Evolutionary conservation across 345 rosid genomes (phyloP).

Genomic region (Diplotaxis tenuifolia): DNA sequence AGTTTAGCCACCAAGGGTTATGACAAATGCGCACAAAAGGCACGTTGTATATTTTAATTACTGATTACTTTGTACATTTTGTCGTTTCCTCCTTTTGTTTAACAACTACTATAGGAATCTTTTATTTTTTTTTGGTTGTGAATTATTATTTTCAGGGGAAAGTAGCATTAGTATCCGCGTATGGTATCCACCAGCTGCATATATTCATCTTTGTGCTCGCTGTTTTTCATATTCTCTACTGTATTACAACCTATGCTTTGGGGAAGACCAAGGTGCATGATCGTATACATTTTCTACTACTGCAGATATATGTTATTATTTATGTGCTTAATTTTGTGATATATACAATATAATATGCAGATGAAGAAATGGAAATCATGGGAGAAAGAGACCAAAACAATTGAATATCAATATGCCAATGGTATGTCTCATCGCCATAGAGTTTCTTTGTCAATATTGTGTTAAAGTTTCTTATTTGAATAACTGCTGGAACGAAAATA

Average conservation of each 20-base stretch:
- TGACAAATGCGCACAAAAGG: slow-evolving; percentile 48
- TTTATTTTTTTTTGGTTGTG: neutral
- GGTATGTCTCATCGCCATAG: slow-evolving; percentile 44
- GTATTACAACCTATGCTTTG: slow-evolving; percentile 56
- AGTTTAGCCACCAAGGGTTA: slow-evolving; percentile 38
- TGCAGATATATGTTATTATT: neutral
- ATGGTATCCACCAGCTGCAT: slow-evolving; percentile 79
- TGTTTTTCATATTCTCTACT: slow-evolving; percentile 58
- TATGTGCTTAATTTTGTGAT: neutral
- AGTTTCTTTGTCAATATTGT: too few relatives aligned
- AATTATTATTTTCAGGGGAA: slow-evolving; percentile 48
- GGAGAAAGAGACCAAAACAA: slow-evolving; percentile 81
- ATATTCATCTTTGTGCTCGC: slow-evolving; percentile 80
- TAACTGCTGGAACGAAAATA: too few relatives aligned
- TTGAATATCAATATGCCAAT: slow-evolving; percentile 72
- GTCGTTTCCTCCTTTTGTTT: neutral
- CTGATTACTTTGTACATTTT: neutral
- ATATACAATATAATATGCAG: slow-evolving; percentile 37
- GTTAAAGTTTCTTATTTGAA: too few relatives aligned
- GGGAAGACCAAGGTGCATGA: slow-evolving; percentile 65
- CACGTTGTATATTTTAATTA: slow-evolving; percentile 16
- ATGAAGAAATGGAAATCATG: slow-evolving; percentile 89
- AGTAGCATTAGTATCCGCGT: slow-evolving; percentile 67
- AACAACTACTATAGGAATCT: neutral
- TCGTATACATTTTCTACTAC: neutral